Base-by-base conservation (phyloP, 805 yeast species). In the Candida gorgasii region DNA sequence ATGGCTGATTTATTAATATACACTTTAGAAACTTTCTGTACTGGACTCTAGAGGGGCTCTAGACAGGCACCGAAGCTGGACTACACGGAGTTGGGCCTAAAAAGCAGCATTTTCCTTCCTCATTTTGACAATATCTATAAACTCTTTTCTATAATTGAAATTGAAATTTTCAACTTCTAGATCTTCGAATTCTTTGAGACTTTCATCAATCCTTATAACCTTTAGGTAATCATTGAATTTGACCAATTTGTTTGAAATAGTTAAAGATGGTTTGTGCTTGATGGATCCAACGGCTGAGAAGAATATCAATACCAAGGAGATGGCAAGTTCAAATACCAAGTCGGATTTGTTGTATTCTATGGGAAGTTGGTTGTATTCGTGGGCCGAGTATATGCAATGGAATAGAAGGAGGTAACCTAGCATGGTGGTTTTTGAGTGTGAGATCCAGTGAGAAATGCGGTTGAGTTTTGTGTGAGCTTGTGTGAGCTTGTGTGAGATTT, bases 361-460 rank as follows among this genome's bases (percentile, higher is more conserved):
- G 4, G 55, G 39, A 26, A 70, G 57, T 51, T 71, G 73, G 51
- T 72, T 73, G 58, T 68, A 69, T 51, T 78, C 82, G 48, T 71
- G 74, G 2, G 82, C 69, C 5, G 83, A 78, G 48, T 75, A 78
- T 1, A 75, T 79, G 1, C 81, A 71, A 53, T 79, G 82, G 1
- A 67, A 38, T 27, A 78, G 61, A 8, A 58, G 37, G 12, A 42
- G 11, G 14, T 36, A 42, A 15, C 45, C 45, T 13, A 42, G 6
- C 45, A 42, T 41, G 28, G n/a, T 34, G 37, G 28, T 5, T 18
- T 8, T 26, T n/a, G n/a, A n/a, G n/a, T n/a, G n/a, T n/a, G n/a
- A n/a, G n/a, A n/a, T n/a, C n/a, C n/a, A n/a, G n/a, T n/a, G n/a
- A n/a, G n/a, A n/a, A n/a, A n/a, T n/a, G n/a, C n/a, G n/a, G n/a